A percentile compares a stretch with the other conserved stretches of the same genome.
phyloP scores from a whole-genome alignment of 345 rosid genomes.

The Rhizophora apiculata region DNA sequence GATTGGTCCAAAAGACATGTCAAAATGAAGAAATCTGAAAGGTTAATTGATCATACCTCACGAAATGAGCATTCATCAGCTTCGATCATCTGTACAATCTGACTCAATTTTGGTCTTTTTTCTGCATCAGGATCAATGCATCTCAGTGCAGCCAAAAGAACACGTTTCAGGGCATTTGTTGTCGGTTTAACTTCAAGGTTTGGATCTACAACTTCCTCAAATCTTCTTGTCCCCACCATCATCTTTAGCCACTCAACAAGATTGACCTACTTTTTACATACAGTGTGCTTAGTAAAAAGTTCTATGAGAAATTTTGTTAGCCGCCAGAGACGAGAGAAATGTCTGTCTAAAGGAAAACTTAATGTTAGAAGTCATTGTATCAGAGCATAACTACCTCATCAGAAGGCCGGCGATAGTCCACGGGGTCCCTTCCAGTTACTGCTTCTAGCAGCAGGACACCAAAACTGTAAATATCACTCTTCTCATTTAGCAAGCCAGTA shows the following conservation, averaged over 20 bases:
- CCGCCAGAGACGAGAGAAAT: neutral
- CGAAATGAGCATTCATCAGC: constrained; percentile 76
- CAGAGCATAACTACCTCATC: constrained; percentile 54
- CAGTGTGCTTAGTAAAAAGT: constrained; percentile 6
- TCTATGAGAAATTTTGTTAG: neutral
- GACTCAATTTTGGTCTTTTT: constrained; percentile 92
- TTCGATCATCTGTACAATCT: constrained; percentile 83
- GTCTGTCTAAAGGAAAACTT: neutral
- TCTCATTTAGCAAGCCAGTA: constrained; percentile 85
- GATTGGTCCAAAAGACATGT: neutral
- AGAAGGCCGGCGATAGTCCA: constrained; percentile 88
- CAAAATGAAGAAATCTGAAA: neutral
- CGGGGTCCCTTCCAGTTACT: constrained; percentile 90
- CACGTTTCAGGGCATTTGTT: constrained; percentile 67
- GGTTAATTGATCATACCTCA: constrained; percentile 44
- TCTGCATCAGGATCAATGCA: constrained; percentile 89
- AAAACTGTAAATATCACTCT: constrained; percentile 93
- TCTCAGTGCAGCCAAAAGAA: constrained; percentile 76
- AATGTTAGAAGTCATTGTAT: neutral
- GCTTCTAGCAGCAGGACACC: constrained; percentile 94
- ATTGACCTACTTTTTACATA: constrained; percentile 54
- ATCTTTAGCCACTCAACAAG: constrained; percentile 96
- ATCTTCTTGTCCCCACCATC: constrained; percentile 94
- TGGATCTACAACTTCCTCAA: constrained; percentile 88
- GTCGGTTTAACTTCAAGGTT: constrained; percentile 70